Percentiles rank a stretch among this genome's conserved stretches.
These are phyloP conservation scores for Crithidia brevicula DNA, from an alignment of 208 protist species.

Conservation along the genomic window DNA sequence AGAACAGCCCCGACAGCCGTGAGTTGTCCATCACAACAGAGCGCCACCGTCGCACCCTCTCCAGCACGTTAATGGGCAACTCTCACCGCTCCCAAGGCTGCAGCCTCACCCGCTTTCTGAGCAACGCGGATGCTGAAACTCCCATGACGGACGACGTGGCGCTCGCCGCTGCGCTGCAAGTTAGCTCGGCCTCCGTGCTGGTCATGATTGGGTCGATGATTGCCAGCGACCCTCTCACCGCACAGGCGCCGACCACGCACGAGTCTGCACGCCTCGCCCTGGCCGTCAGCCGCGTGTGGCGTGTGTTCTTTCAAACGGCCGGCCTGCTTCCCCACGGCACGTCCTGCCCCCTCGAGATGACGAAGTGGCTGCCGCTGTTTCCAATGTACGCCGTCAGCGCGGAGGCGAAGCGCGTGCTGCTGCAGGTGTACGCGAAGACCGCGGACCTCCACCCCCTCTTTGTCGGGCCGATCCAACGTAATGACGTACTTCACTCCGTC, in stretches of 20 bases:
- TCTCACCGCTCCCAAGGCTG: slow-evolving; percentile 8
- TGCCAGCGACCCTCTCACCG: slow-evolving; percentile 1
- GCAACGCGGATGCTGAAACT: background rate
- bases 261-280: slow-evolving; percentile 15
- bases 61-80: background rate
- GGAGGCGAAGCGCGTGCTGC: slow-evolving; percentile 42
- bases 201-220: slow-evolving; percentile 35
- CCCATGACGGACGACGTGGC: slow-evolving; percentile 52
- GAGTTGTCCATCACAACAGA: background rate
- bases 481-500: slow-evolving; percentile 35
- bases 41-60: background rate
- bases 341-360: slow-evolving; percentile 47
- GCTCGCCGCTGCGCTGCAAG: slow-evolving; percentile 42
- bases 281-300: slow-evolving; percentile 36
- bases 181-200: slow-evolving; percentile 36
- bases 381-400: slow-evolving; percentile 55
- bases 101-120: background rate
- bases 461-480: slow-evolving; percentile 38
- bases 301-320: slow-evolving; percentile 52
- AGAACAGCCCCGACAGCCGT: too few relatives aligned
- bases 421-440: slow-evolving; percentile 44
- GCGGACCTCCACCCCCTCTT: slow-evolving; percentile 21
- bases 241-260: slow-evolving; percentile 3
- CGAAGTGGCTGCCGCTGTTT: slow-evolving; percentile 57
- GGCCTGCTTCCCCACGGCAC: slow-evolving; percentile 54